phyloP scores from a whole-genome alignment of 371 early-diverging fungal genomes.

The Chytridium lagenaria region DNA sequence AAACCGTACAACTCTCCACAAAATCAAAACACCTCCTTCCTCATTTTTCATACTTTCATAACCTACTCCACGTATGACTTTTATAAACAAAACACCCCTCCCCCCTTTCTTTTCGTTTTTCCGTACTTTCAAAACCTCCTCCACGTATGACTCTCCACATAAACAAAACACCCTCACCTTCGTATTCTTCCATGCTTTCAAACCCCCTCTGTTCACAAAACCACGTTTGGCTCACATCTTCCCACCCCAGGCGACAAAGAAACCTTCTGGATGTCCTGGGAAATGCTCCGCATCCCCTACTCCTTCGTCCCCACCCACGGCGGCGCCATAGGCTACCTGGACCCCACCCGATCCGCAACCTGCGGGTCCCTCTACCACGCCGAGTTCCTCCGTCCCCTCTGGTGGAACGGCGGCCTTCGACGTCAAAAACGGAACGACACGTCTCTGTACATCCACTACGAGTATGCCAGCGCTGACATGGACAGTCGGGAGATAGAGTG shows the following conservation, averaged over 20 bases:
- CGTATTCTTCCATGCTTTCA: too few species aligned
- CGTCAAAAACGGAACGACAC: conserved; percentile 24
- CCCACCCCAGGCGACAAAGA: conserved; percentile 45
- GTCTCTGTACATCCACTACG: conserved; percentile 16
- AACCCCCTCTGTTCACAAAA: too few species aligned
- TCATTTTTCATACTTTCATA: too few species aligned
- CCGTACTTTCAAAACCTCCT: background rate
- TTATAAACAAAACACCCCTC: too few species aligned
- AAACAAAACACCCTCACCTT: background rate
- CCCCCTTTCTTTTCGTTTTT: conserved; percentile 1
- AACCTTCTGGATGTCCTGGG: conserved; percentile 45
- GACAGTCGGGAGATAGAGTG: conserved; percentile 17
- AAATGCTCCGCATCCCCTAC: conserved; percentile 37
- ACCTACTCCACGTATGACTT: too few species aligned
- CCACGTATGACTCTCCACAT: background rate
- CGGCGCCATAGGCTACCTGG: conserved; percentile 35
- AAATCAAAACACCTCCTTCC: too few species aligned
- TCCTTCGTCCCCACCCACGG: conserved; percentile 35
- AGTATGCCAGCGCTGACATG: conserved; percentile 23
- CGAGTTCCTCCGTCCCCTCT: conserved; percentile 28
- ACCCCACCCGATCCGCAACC: conserved; percentile 7
- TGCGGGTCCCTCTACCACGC: conserved; percentile 34
- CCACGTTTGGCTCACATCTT: too few species aligned
- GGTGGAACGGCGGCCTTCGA: conserved; percentile 36
- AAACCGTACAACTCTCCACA: too few species aligned